Base-by-base conservation (phyloP, 257 asterid genomes). In the Sherardia arvensis region DNA sequence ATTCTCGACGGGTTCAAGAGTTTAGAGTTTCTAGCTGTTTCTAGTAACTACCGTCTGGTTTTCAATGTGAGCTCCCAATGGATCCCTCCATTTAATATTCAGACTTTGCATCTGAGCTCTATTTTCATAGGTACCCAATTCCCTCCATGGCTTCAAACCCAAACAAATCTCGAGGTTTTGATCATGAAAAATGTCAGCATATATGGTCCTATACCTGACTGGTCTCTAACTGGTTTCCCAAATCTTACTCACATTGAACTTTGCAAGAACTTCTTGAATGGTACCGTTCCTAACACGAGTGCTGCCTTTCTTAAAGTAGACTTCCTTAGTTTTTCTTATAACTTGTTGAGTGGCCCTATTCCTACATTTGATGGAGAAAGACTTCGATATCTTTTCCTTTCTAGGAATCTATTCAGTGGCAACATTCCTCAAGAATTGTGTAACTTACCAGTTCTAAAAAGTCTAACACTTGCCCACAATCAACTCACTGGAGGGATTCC, bases 51-150 rank as follows among this genome's bases (percentile, higher is more conserved):
- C 1, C 49, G 6, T 3, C 72, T 68, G 3, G 11, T 11, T 18
- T 26, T 59, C 6, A 71, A 65, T 7, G 66, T 65, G 21, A 71
- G 66, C 75, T 70, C 3, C 48, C 51, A 45, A 45, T 45, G 51
- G 51, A 45, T 45, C 18, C 51, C 51, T 45, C 8, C 51, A 45
- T 45, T 65, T 57, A 70, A 71, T 17, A 69, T 71, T 15, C 1
- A 40, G 7, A 0, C 6, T 12, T 64, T 71, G 5, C 10, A 11
- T 7, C 28, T 71, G 32, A 32, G 21, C 1, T 57, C 56, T 27
- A 48, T 65, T 17, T n/a, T 2, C 4, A 38, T 64, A 7, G 75
- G 75, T 14, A 43, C 70, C 4, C 23, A 20, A 12, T 65, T 71
- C 18, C 48, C 48, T 12, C 48, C 48, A 2, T 40, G 48, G 48